Conservation (phyloP, 108 stramenopile species). For the Nitzschia putrida region DNA sequence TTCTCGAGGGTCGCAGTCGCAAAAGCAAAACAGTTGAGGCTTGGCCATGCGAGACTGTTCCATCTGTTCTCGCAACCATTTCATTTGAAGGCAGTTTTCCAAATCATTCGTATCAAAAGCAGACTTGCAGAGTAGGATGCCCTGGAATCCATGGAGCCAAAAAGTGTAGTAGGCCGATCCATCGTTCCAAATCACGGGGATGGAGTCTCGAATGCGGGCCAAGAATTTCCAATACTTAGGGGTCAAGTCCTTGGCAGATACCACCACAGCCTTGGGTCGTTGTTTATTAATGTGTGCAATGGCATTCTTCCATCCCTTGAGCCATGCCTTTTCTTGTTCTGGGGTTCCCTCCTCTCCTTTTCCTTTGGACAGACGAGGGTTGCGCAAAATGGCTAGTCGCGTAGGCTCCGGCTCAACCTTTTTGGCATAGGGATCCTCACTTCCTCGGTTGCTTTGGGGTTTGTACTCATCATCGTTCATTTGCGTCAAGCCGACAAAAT, state of each 20-base stretch:
- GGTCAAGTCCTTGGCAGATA: conserved; percentile 42
- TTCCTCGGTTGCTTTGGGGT: conserved; percentile 40
- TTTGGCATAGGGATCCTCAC: conserved; percentile 49
- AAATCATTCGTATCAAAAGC: conserved; percentile 11
- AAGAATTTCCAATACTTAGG: conserved; percentile 68
- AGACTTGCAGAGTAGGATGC: conserved; percentile 50
- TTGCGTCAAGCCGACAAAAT: conserved; percentile 78
- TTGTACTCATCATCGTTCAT: conserved; percentile 83
- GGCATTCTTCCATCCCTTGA: conserved; percentile 69
- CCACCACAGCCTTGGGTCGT: conserved; percentile 79
- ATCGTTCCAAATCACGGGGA: conserved; percentile 75
- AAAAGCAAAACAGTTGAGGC: conserved; percentile 69
- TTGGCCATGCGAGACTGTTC: conserved; percentile 80
- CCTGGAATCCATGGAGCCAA: conserved; percentile 75
- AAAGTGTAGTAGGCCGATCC: conserved; percentile 65
- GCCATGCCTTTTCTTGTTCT: conserved; percentile 48
- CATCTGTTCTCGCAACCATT: conserved; percentile 76
- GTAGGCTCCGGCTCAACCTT: conserved; percentile 44
- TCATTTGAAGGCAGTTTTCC: conserved; percentile 39
- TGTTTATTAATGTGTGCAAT: conserved; percentile 70
- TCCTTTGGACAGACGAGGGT: conserved; percentile 51
- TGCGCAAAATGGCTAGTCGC: conserved; percentile 58
- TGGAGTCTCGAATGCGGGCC: conserved; percentile 77
- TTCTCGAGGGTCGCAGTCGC: conserved; percentile 70
- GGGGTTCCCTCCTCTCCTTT: conserved; percentile 27